Percentiles rank a stretch among this genome's conserved stretches.
These are phyloP conservation scores for Blastobotrys buckinghamii DNA, from an alignment of 1,139 yeast genomes.

Conservation along the genomic window DNA sequence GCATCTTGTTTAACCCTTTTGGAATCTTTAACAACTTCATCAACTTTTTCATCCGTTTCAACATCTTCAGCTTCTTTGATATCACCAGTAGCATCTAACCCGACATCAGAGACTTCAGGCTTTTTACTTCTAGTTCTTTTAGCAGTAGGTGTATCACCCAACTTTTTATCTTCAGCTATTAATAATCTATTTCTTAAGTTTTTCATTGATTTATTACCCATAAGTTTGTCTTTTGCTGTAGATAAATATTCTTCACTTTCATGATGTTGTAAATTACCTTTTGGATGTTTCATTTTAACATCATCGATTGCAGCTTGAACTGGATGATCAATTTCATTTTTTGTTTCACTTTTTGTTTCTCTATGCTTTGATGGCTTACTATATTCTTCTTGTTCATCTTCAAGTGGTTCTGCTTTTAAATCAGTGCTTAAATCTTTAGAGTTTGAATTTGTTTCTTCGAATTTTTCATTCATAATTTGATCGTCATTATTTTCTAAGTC, in stretches of 20 bases:
- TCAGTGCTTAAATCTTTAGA: too few species aligned
- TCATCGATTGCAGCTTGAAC: background rate
- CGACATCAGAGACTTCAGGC: background rate
- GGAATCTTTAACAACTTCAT: background rate
- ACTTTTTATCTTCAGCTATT: background rate
- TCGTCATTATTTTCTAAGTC: too few species aligned
- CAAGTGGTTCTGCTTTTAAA: too few species aligned
- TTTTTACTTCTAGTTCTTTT: background rate
- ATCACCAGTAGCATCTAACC: background rate
- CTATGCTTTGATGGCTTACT: too few species aligned
- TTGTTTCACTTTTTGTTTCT: too few species aligned
- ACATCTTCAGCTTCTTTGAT: too few species aligned
- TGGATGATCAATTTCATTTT: background rate
- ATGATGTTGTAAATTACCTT: background rate
- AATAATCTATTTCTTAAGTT: background rate
- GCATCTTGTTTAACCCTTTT: background rate
- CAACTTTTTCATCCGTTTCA: too few species aligned
- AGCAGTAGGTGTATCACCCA: conserved; percentile 1
- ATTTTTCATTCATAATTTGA: too few species aligned
- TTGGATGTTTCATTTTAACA: background rate
- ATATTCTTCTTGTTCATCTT: too few species aligned
- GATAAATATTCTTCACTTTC: background rate
- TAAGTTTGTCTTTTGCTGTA: background rate
- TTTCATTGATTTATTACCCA: background rate
- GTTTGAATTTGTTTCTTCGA: too few species aligned